A percentile compares a stretch with the other conserved stretches of the same genome.
These are phyloP conservation scores for Fomes fomentarius DNA, from an alignment of 1,284 basidiomycete species.

Conservation along the genomic window DNA sequence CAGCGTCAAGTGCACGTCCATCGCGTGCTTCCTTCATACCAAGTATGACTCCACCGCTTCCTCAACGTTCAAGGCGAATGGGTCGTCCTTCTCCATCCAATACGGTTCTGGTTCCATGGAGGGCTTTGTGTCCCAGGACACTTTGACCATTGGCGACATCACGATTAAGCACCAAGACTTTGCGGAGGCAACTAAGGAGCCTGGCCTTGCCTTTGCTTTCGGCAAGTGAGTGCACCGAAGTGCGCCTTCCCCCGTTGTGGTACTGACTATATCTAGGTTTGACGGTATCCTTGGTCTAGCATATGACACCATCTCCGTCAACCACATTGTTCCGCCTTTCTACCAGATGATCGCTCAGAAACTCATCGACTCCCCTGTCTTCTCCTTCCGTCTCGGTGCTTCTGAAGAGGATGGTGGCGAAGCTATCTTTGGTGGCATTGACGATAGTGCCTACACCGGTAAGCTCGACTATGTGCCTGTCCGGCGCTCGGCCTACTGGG, in stretches of 20 bases:
- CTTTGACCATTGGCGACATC: slow-evolving; percentile 85
- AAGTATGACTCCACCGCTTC: slow-evolving; percentile 92
- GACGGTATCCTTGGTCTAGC: slow-evolving; percentile 96
- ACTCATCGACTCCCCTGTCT: slow-evolving; percentile 86
- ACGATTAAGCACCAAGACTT: slow-evolving; percentile 83
- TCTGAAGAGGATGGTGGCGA: slow-evolving; percentile 93
- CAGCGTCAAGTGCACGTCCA: slow-evolving; percentile 86
- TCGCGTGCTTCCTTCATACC: slow-evolving; percentile 96
- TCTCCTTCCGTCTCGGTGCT: slow-evolving; percentile 92
- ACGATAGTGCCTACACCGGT: slow-evolving; percentile 80
- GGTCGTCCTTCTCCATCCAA: slow-evolving; percentile 88
- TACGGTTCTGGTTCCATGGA: slow-evolving; percentile 98
- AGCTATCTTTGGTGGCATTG: slow-evolving; percentile 93
- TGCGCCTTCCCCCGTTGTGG: rapidly evolving
- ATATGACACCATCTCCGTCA: slow-evolving; percentile 96
- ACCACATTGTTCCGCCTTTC: slow-evolving; percentile 93
- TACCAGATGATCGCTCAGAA: slow-evolving; percentile 91
- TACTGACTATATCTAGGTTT: slow-evolving; percentile 55
- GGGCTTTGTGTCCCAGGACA: slow-evolving; percentile 92
- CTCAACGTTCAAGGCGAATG: slow-evolving; percentile 91
- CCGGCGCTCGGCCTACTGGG: slow-evolving; percentile 98
- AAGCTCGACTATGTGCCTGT: slow-evolving; percentile 89
- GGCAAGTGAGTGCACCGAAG: slow-evolving; percentile 69
- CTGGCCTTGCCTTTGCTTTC: slow-evolving; percentile 96
- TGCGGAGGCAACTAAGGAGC: slow-evolving; percentile 96